Percentiles rank a stretch among this genome's conserved stretches.
These are phyloP conservation scores for Posidonia oceanica DNA, from an alignment of 116 monocot species.

Conservation along the genomic window DNA sequence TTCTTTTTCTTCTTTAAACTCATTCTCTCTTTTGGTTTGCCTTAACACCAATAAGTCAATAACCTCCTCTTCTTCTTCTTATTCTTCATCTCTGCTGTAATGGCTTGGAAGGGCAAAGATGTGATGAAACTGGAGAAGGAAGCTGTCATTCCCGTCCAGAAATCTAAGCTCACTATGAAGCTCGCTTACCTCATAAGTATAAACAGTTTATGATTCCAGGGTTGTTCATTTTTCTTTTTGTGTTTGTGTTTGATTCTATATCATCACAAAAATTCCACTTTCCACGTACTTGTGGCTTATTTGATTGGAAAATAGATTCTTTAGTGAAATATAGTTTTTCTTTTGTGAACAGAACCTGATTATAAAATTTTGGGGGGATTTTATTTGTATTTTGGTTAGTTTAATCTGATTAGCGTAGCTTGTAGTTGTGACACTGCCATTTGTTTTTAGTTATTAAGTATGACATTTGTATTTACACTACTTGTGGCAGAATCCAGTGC, in stretches of 20 bases:
- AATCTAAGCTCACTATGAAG: constrained; percentile 47
- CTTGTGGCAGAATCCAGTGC: constrained; percentile 35
- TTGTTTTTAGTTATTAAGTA: too few species aligned
- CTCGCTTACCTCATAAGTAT: constrained; percentile 44
- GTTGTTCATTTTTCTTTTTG: neutral
- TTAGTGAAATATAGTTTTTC: neutral
- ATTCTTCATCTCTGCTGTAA: neutral
- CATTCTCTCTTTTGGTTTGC: too few species aligned
- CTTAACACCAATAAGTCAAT: too few species aligned
- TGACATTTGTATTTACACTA: too few species aligned
- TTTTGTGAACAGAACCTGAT: too few species aligned
- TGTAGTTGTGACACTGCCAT: too few species aligned
- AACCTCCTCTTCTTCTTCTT: too few species aligned
- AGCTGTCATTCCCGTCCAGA: constrained; percentile 52
- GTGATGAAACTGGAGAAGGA: constrained; percentile 49
- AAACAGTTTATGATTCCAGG: neutral
- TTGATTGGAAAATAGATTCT: neutral
- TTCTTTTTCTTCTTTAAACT: neutral
- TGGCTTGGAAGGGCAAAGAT: constrained; percentile 35
- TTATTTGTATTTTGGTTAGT: too few species aligned
- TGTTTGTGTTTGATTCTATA: neutral
- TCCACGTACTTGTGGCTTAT: neutral
- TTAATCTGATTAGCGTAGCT: too few species aligned
- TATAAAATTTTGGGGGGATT: too few species aligned
- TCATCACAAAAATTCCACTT: too few species aligned